Conservation (phyloP, 345 rosid species). For the Odontarrhena argentea region DNA sequence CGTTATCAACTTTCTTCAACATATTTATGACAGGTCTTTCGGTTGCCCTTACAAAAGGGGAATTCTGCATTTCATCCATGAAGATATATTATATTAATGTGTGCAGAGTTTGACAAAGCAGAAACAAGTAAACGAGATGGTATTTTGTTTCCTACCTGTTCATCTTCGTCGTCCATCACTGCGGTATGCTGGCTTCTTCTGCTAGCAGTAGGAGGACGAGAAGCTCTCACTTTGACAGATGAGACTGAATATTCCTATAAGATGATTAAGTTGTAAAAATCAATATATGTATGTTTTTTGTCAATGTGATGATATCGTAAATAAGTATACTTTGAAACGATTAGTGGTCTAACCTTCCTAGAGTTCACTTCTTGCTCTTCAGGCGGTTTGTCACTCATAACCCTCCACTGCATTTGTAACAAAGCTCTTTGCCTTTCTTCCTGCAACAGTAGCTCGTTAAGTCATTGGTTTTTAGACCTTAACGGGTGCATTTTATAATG, state of each 20-base stretch:
- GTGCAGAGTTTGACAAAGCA: conserved; percentile 17
- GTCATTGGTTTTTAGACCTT: neutral
- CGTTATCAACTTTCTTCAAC: conserved; percentile 56
- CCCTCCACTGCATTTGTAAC: conserved; percentile 90
- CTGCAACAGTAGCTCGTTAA: conserved; percentile 40
- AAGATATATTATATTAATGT: neutral
- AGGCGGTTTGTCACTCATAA: conserved; percentile 76
- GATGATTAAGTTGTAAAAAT: conserved; percentile 12
- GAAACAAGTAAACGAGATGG: conserved; percentile 1
- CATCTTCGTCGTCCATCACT: conserved; percentile 46
- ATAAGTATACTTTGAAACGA: conserved; percentile 14
- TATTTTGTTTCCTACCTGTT: conserved; percentile 47
- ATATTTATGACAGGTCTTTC: conserved; percentile 67
- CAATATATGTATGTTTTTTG: neutral
- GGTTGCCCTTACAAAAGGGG: conserved; percentile 47
- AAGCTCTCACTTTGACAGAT: conserved; percentile 59
- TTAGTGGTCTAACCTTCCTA: conserved; percentile 51
- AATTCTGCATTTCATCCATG: conserved; percentile 47
- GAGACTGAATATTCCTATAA: conserved; percentile 64
- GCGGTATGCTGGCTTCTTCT: conserved; percentile 47
- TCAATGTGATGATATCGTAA: conserved; percentile 5
- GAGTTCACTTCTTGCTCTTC: conserved; percentile 84
- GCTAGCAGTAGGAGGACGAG: conserved; percentile 46
- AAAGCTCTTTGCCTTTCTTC: conserved; percentile 86
- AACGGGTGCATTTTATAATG: conserved; percentile 1